Base-by-base conservation (phyloP, 2,329 filamentous ascomycete species). In the Grosmannia huntii region DNA sequence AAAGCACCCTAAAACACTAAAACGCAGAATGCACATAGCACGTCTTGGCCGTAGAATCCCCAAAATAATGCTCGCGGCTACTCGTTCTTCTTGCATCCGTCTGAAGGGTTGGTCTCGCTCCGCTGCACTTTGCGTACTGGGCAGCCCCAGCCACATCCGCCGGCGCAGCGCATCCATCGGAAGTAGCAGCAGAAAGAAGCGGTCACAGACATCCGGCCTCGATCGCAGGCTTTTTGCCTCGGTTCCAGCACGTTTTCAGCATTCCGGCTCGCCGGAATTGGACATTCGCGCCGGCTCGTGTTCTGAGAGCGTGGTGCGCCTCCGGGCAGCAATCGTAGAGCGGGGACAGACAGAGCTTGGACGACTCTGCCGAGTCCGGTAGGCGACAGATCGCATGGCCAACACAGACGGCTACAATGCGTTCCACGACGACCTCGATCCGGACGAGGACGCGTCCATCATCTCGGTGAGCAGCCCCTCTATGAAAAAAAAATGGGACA, bases 361-460 rank as follows among this genome's bases (percentile, higher is more conserved):
- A n/a, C n/a, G n/a, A n/a, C n/a, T n/a, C n/a, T n/a, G 7, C 27
- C 4, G 27, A 7, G 27, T 4, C 27, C 4, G 7, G 38, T 14
- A 44, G 19, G 19, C 16, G 19, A 44, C 41, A 44, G 59, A 60
- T 61, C 63, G 63, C 57, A 67, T 66, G 58, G 69, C 67, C 46
- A 64, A 57, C 53, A 57, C 65, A 4, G 73, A 75, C 64, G 69
- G 71, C 64, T 70, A 73, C 61, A 72, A 77, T 69, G 73, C 68
- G 65, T 76, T 75, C 66, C 68, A 72, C 57, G 73, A 76, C 59
- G 75, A 76, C 66, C 71, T 68, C 65, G 68, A 66, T 59, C 70
- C 69, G 64, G 74, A 75, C 64, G 75, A 76, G 64, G 75, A 78
- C 65, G 73, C 73, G 68, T 76, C 75, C 60, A 73, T 78, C 64